phyloP scores from a whole-genome alignment of 2,329 filamentous ascomycete genomes.

The Gliomastix tumulicola region DNA sequence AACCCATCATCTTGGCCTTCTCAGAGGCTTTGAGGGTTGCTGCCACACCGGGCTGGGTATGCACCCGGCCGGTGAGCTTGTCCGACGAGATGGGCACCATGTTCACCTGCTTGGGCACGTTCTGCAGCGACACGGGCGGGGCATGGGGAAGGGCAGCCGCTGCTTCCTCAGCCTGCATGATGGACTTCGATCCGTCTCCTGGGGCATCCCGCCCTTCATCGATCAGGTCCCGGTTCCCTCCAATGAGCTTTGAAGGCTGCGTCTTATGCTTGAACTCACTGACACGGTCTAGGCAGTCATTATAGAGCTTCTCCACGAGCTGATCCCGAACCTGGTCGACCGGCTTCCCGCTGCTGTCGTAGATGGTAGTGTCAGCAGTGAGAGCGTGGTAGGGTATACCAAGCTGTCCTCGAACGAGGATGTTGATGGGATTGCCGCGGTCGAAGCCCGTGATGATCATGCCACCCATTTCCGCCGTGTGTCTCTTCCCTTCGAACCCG shows the following conservation, averaged over 20 bases:
- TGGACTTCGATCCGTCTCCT: slow-evolving; percentile 62
- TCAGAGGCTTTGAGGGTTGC: slow-evolving; percentile 67
- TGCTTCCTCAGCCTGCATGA: slow-evolving; percentile 65
- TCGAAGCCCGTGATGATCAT: slow-evolving; percentile 99
- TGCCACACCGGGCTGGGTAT: slow-evolving; percentile 62
- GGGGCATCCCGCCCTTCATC: slow-evolving; percentile 74
- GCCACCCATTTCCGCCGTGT: slow-evolving; percentile 92
- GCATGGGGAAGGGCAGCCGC: slow-evolving; percentile 52
- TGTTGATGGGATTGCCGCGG: slow-evolving; percentile 86
- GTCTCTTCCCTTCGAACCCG: slow-evolving; percentile 50
- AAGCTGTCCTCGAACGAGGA: slow-evolving; percentile 84
- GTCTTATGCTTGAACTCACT: slow-evolving; percentile 83
- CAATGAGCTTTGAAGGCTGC: slow-evolving; percentile 61
- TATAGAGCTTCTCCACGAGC: slow-evolving; percentile 86
- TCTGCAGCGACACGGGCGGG: slow-evolving; percentile 45
- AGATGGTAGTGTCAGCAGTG: slow-evolving; percentile 75
- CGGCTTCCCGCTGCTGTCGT: slow-evolving; percentile 72
- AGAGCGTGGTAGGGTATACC: slow-evolving; percentile 80
- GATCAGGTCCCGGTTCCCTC: slow-evolving; percentile 77
- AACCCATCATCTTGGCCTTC: slow-evolving; percentile 76
- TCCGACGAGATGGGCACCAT: slow-evolving; percentile 59
- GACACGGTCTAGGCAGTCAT: slow-evolving; percentile 87
- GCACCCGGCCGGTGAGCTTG: slow-evolving; percentile 64
- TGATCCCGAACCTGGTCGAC: slow-evolving; percentile 75
- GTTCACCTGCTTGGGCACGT: slow-evolving; percentile 44